Evolutionary conservation across 2,329 filamentous ascomycete genomes (phyloP).

Genomic region (Penicillium sumatraense): DNA sequence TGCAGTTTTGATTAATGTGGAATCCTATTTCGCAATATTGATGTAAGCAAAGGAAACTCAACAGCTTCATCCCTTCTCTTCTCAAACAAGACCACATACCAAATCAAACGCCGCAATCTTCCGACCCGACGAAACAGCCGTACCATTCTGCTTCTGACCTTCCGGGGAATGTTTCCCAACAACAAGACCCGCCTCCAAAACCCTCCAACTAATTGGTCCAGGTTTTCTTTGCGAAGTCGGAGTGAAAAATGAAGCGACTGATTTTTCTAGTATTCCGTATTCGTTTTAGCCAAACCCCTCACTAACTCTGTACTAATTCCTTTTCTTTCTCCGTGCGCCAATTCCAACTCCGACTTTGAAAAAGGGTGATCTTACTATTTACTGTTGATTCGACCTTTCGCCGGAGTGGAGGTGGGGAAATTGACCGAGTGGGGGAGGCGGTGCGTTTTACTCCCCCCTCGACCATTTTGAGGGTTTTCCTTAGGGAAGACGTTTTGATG

Average conservation of each 20-base stretch:
- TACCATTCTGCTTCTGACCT: constrained; percentile 16
- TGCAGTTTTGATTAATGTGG: constrained; percentile 78
- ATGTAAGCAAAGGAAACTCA: too few species aligned
- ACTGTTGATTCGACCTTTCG: constrained; percentile 59
- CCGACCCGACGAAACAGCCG: constrained; percentile 19
- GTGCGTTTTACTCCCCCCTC: constrained; percentile 40
- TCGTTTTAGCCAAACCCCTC: too few species aligned
- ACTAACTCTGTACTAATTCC: too few species aligned
- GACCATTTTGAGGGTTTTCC: constrained; percentile 29
- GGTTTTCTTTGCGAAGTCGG: constrained; percentile 83
- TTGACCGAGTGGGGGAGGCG: constrained; percentile 43
- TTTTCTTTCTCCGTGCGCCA: too few species aligned
- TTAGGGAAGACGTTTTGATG: constrained; percentile 19
- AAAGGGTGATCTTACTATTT: constrained; percentile 53
- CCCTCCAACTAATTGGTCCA: constrained; percentile 72
- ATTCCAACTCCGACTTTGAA: too few species aligned
- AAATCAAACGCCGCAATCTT: constrained; percentile 54
- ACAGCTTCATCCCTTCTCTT: too few species aligned
- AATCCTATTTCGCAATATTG: constrained; percentile 64
- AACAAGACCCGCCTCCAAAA: constrained; percentile 71
- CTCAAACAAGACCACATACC: constrained; percentile 29
- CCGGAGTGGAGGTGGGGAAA: constrained; percentile 64
- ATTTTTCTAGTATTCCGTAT: not conserved
- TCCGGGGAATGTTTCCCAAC: constrained; percentile 70
- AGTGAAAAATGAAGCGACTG: constrained; percentile 70